Percentiles rank a stretch among this genome's conserved stretches.
Conservation (phyloP, 2,329 filamentous ascomycete species). For the Neopestalotiopsis clavispora region DNA sequence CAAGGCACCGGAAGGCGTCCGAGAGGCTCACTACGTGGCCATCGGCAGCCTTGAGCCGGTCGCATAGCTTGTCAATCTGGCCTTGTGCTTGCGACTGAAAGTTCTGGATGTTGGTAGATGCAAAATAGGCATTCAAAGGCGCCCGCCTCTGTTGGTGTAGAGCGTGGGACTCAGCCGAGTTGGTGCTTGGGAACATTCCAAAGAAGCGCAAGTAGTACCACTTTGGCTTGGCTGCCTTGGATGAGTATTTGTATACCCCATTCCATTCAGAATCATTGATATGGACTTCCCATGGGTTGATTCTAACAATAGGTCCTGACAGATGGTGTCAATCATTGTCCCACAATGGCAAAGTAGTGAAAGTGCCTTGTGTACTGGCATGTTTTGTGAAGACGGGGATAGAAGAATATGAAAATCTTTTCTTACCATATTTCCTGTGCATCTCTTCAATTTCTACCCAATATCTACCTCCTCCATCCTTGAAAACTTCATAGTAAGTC, state of each 20-base stretch:
- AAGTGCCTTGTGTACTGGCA: too few species aligned
- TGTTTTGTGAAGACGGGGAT: not conserved
- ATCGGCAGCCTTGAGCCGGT: slow-evolving; percentile 20
- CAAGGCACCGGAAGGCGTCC: slow-evolving; percentile 30
- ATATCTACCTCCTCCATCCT: slow-evolving; percentile 30
- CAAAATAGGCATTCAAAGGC: slow-evolving; percentile 28
- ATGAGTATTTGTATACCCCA: slow-evolving; percentile 28
- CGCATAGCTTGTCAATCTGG: slow-evolving; percentile 27
- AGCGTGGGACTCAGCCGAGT: slow-evolving; percentile 29
- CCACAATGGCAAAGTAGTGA: not conserved
- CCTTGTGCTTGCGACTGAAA: slow-evolving; percentile 28
- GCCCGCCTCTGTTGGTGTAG: slow-evolving; percentile 29
- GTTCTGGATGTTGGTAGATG: slow-evolving; percentile 29
- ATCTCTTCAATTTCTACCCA: slow-evolving; percentile 30
- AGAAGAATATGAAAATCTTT: not conserved
- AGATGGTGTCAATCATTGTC: not conserved
- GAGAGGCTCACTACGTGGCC: slow-evolving; percentile 24
- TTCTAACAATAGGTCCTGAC: slow-evolving; percentile 12
- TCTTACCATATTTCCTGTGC: slow-evolving; percentile 27
- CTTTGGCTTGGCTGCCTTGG: slow-evolving; percentile 28
- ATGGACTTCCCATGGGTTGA: slow-evolving; percentile 13
- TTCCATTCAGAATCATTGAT: slow-evolving; percentile 19
- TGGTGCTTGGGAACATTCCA: slow-evolving; percentile 31
- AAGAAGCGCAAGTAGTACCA: slow-evolving; percentile 33
- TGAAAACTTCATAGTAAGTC: slow-evolving; percentile 27